Evolutionary conservation across 495 filamentous ascomycete genomes (phyloP).

Genomic region (Clohesyomyces aquaticus): DNA sequence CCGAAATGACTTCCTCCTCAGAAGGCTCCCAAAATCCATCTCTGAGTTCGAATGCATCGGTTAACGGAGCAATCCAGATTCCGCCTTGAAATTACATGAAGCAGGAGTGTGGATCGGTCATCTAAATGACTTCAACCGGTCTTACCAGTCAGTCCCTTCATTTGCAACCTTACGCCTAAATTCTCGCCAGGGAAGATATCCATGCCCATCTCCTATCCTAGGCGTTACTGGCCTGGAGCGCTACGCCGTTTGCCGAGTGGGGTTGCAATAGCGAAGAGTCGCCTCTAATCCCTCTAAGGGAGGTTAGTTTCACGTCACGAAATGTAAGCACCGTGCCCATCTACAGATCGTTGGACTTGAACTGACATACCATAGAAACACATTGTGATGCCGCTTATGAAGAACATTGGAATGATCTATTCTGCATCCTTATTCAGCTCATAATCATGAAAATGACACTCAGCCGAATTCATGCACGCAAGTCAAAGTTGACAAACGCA

Average conservation of each 20-base stretch:
- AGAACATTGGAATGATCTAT: constrained; percentile 4
- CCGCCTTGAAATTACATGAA: background rate
- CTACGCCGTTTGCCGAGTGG: constrained; percentile 6
- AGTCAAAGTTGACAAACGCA: background rate
- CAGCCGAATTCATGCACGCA: background rate
- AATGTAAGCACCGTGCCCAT: background rate
- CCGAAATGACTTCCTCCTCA: too few relatives aligned
- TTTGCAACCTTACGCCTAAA: background rate
- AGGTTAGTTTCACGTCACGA: background rate
- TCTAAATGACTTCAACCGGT: background rate
- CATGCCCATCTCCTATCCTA: background rate
- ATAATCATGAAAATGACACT: constrained; percentile 5
- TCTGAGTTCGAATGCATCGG: background rate
- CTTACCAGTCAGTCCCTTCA: constrained; percentile 9
- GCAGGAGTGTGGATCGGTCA: constrained; percentile 18
- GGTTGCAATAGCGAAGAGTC: constrained; percentile 1
- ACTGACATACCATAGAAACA: constrained; percentile 6
- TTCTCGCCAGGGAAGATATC: background rate
- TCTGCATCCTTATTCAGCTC: constrained; percentile 16
- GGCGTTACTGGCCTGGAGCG: background rate
- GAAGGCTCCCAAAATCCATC: background rate
- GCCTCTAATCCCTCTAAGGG: background rate
- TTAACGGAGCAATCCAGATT: background rate
- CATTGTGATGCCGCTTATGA: background rate
- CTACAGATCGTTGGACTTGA: background rate